Evolutionary conservation across 169 alveolate genomes (phyloP).

Genomic region (Blepharisma undulans): DNA sequence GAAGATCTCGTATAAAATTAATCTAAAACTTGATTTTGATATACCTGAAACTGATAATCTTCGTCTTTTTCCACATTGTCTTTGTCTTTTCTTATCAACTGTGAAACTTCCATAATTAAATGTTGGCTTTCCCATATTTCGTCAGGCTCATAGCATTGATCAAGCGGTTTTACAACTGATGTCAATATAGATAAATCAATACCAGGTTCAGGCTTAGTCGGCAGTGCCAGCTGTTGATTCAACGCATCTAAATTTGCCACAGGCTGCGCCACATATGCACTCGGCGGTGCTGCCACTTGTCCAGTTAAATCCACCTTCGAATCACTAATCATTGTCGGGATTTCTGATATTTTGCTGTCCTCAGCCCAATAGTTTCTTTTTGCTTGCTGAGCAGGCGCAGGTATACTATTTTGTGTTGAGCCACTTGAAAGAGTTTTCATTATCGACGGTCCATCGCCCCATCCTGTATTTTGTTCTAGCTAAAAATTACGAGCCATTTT

Average conservation of each 20-base stretch:
- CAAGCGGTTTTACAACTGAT: conserved; percentile 25
- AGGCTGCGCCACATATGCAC: conserved; percentile 4
- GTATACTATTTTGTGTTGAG: not conserved
- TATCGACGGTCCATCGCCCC: not conserved
- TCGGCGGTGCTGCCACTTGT: conserved; percentile 27
- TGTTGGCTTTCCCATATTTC: conserved; percentile 10
- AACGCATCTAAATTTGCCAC: not conserved
- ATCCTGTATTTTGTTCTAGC: not conserved
- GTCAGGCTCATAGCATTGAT: not conserved
- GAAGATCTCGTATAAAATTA: conserved; percentile 22
- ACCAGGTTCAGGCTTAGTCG: conserved; percentile 13
- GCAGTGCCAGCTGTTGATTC: conserved; percentile 15
- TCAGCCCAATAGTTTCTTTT: conserved; percentile 15
- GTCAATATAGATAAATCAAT: conserved; percentile 19
- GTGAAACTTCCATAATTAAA: conserved; percentile 18
- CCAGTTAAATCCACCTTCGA: not conserved
- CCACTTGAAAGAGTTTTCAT: not conserved
- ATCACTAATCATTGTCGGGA: conserved; percentile 1
- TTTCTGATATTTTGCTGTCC: not conserved
- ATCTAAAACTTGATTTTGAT: not conserved
- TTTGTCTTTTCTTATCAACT: not conserved
- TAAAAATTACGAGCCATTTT: not conserved
- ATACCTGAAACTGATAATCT: too few species aligned
- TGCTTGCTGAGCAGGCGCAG: not conserved
- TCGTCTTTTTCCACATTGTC: not conserved